A percentile compares a stretch with the other conserved stretches of the same genome.
phyloP scores from a whole-genome alignment of 1,284 basidiomycete species.

The Sanghuangporus sanghuang region DNA sequence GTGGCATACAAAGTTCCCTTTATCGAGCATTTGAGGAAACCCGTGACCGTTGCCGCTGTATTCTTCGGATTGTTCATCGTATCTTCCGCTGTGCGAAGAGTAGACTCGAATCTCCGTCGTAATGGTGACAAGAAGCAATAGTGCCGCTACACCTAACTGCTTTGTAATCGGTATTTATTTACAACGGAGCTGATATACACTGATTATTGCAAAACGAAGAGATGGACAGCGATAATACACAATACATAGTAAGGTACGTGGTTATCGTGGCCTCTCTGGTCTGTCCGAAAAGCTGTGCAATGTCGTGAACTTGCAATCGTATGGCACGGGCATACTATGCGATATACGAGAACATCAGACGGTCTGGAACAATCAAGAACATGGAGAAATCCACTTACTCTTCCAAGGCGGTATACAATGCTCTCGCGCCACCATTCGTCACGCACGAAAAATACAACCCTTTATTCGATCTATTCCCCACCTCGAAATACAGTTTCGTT shows the following conservation, averaged over 20 bases:
- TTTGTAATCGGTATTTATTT: slow-evolving; percentile 8
- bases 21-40: slow-evolving; percentile 78
- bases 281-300: slow-evolving; percentile 16
- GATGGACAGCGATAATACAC: neutral
- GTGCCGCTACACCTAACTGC: neutral
- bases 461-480: slow-evolving; percentile 37
- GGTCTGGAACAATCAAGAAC: too few relatives aligned
- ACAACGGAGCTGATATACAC: neutral
- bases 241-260: neutral
- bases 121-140: slow-evolving; percentile 10
- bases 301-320: slow-evolving; percentile 15
- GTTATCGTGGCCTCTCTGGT: neutral
- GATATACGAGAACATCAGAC: neutral
- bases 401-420: slow-evolving; percentile 44
- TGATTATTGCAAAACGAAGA: neutral
- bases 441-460: slow-evolving; percentile 50
- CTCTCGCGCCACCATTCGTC: slow-evolving; percentile 31
- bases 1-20: slow-evolving; percentile 81
- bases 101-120: slow-evolving; percentile 40
- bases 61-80: slow-evolving; percentile 63
- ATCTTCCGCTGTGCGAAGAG: slow-evolving; percentile 53
- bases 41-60: slow-evolving; percentile 64
- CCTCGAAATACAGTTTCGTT: slow-evolving; percentile 49
- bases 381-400: slow-evolving; percentile 34
- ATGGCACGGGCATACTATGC: slow-evolving; percentile 12